Evolutionary conservation across 208 protist species (phyloP), one percentile per base, ranked within the genome.

Genomic region (Trichomonas gallinae): DNA sequence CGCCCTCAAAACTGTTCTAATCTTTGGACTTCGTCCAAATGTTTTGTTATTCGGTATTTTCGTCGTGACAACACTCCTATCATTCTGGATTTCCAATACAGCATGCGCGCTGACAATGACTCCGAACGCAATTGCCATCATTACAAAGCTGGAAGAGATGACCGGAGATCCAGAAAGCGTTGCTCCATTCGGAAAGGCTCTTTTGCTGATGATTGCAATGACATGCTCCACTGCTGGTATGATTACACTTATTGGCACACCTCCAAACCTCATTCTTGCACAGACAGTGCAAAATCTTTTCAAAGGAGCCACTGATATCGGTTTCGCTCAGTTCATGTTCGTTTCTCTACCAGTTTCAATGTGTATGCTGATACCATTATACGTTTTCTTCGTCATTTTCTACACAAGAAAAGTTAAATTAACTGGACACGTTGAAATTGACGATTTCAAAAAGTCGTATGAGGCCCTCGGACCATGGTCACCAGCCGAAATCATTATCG

Each of bases 1-100:
- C 45, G 96, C 97, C 2, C 48, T 97, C 9, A 34, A 36, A 49
- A 82, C 83, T 38, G 87, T 97, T 36, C 9, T 96, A 4, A 81
- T 58, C 17, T 97, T 96, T 82, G 96, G 96, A 13, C 21, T 63
- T 63, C 8, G 81, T 34, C 97, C 97, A 46, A 13, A 38, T 38
- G n/a, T 48, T 26, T 63, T 97, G 8, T 85, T 97, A 23, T 96
- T 97, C n/a, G 83, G 83, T 48, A 89, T 97, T 89, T 96, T 97
- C 83, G 1, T 38, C 40, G 36, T 89, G 23, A 96, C 96, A 15
- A 87, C 93, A 13, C 96, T 97, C 96, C 42, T 97, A 15, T 96
- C 88, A 13, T 96, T 97, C 83, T 97, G 63, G 81, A 97, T 97
- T 45, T 96, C 46, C 2, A 97, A 97, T 88, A 97, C 97, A 23